Evolutionary conservation across 192 early-diverging fungal genomes (phyloP).

Genomic region (Dissophora globulifera): DNA sequence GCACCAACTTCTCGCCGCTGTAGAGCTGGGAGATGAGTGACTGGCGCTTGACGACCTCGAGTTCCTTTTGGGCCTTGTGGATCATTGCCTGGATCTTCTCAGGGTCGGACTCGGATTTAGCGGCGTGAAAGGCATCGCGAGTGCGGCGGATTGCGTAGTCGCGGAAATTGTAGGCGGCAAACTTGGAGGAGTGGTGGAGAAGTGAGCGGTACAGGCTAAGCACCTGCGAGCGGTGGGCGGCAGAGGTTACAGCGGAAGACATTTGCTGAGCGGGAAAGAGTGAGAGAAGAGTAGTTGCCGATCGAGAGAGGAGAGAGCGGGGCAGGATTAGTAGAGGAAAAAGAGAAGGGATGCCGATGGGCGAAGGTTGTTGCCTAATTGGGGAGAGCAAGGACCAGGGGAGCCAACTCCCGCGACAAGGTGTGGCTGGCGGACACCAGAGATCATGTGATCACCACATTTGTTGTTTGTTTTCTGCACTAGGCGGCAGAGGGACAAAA

Average conservation of each 20-base stretch:
- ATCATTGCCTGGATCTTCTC: constrained; percentile 63
- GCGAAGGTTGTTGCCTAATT: too few species aligned
- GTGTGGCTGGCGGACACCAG: too few species aligned
- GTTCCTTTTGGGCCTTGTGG: constrained; percentile 70
- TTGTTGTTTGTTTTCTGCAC: constrained; percentile 1
- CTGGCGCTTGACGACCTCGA: constrained; percentile 81
- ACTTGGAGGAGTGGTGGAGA: constrained; percentile 77
- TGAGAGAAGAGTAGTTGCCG: neutral
- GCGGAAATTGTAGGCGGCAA: constrained; percentile 89
- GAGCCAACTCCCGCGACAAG: too few species aligned
- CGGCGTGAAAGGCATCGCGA: constrained; percentile 80
- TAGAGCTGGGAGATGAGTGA: constrained; percentile 81
- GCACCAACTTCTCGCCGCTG: constrained; percentile 71
- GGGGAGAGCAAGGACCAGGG: too few species aligned
- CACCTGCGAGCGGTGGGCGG: constrained; percentile 65
- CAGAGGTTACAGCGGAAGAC: constrained; percentile 17
- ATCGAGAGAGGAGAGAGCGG: neutral
- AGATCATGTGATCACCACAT: too few species aligned
- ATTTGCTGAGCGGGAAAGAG: neutral
- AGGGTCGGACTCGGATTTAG: constrained; percentile 65
- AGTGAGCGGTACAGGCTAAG: constrained; percentile 82
- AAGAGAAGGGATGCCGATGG: neutral
- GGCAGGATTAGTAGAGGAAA: neutral
- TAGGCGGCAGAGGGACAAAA: neutral
- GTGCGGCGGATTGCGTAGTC: constrained; percentile 85